A percentile compares a stretch with the other conserved stretches of the same genome.
These are phyloP conservation scores for Madurella mycetomatis DNA, from an alignment of 2,329 filamentous ascomycete genomes.

Conservation along the genomic window DNA sequence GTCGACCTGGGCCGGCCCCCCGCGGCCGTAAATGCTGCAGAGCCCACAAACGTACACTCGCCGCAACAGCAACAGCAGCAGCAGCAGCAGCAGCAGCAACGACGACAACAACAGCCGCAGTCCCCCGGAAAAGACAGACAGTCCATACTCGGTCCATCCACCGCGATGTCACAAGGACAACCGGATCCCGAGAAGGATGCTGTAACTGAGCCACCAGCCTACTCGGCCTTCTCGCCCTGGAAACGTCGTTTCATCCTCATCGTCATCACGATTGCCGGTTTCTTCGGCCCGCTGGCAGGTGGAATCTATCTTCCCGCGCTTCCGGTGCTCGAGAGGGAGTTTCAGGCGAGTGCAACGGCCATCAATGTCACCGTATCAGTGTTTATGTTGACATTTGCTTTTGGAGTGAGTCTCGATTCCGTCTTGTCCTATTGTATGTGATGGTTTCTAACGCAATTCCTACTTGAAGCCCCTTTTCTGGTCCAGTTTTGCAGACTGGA, in stretches of 20 bases:
- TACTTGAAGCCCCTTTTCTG: slow-evolving; percentile 10
- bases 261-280: slow-evolving; percentile 14
- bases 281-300: slow-evolving; percentile 15
- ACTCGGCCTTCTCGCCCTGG: slow-evolving; percentile 13
- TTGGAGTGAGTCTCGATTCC: slow-evolving; percentile 8
- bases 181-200: slow-evolving; percentile 1
- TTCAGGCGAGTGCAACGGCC: slow-evolving; percentile 13
- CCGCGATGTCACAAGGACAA: background rate
- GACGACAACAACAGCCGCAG: background rate
- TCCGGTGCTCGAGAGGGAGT: slow-evolving; percentile 12
- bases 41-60: background rate
- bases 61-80: background rate
- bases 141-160: background rate
- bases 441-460: too few relatives aligned
- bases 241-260: slow-evolving; percentile 13
- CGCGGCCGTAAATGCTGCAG: background rate
- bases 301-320: slow-evolving; percentile 17
- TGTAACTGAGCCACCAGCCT: background rate
- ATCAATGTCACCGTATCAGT: slow-evolving; percentile 17
- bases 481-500: slow-evolving; percentile 17
- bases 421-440: too few relatives aligned
- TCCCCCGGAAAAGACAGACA: background rate
- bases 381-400: slow-evolving; percentile 19
- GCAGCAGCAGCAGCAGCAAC: too few relatives aligned
- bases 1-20: background rate